Conservation (phyloP, 495 filamentous ascomycete species). For the Penicillium waksmanii region DNA sequence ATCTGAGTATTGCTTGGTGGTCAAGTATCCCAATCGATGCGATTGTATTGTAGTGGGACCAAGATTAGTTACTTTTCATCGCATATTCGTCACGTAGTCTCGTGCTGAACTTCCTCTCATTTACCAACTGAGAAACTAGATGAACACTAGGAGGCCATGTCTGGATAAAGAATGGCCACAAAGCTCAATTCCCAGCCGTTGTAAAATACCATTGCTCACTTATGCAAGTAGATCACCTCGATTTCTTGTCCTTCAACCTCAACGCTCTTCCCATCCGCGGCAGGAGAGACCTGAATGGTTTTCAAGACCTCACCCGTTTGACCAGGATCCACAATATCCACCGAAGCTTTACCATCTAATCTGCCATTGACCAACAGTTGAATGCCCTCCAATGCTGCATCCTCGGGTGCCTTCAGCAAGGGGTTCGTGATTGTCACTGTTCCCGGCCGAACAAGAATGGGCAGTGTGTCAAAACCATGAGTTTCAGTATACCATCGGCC, state of each 20-base stretch:
- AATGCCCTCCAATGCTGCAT: conserved; percentile 40
- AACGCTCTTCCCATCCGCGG: conserved; percentile 17
- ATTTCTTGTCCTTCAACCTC: conserved; percentile 22
- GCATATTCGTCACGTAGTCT: no score
- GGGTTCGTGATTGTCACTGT: conserved; percentile 42
- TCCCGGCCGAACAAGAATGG: conserved; percentile 43
- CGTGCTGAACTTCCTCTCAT: no score
- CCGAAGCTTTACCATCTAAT: conserved; percentile 22
- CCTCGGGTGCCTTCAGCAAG: conserved; percentile 37
- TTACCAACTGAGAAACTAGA: no score
- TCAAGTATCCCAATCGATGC: no score
- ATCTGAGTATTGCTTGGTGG: neutral
- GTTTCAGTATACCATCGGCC: conserved; percentile 49
- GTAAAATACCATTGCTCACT: conserved; percentile 1
- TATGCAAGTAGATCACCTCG: conserved; percentile 15
- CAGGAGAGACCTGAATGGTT: conserved; percentile 23
- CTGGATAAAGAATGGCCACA: no score
- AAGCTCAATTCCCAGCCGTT: no score
- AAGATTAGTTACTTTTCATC: no score
- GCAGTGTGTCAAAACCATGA: conserved; percentile 46
- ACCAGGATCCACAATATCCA: conserved; percentile 43
- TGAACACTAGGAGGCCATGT: no score
- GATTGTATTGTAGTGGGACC: no score
- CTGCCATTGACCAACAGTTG: conserved; percentile 44
- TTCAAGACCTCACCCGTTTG: conserved; percentile 39